Evolutionary conservation across 768 basidiomycete species (phyloP).

Genomic region (Tylopilus sp.): DNA sequence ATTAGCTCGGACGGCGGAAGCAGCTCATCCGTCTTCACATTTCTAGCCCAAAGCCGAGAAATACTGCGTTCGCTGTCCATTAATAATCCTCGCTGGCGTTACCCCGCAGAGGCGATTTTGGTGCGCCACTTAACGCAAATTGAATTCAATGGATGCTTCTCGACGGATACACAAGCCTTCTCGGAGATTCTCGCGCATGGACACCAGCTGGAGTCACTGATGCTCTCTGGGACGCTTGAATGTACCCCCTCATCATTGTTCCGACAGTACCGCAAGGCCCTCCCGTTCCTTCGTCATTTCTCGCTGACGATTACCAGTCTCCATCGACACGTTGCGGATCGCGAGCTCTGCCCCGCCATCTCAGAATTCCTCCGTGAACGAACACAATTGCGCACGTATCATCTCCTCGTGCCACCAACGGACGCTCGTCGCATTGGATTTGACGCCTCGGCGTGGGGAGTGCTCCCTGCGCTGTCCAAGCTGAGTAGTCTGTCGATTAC

Average conservation of each 20-base stretch:
- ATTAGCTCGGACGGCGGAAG: slow-evolving; percentile 46
- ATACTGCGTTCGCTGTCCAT: slow-evolving; percentile 53
- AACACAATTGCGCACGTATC: slow-evolving; percentile 47
- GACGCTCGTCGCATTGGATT: slow-evolving; percentile 58
- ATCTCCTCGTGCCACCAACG: slow-evolving; percentile 41
- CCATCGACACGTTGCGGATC: slow-evolving; percentile 45
- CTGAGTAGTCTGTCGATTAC: slow-evolving; percentile 57
- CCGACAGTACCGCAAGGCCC: slow-evolving; percentile 36
- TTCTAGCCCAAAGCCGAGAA: slow-evolving; percentile 50
- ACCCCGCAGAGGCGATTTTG: slow-evolving; percentile 50
- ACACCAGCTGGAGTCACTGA: slow-evolving; percentile 60
- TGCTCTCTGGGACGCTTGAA: slow-evolving; percentile 52
- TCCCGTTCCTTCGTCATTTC: slow-evolving; percentile 68
- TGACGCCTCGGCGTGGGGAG: slow-evolving; percentile 69
- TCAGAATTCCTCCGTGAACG: slow-evolving; percentile 63
- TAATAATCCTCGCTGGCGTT: slow-evolving; percentile 53
- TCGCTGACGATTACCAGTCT: slow-evolving; percentile 48
- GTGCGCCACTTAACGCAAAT: slow-evolving; percentile 64
- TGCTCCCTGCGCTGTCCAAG: slow-evolving; percentile 53
- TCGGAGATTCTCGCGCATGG: slow-evolving; percentile 59
- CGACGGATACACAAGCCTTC: slow-evolving; percentile 47
- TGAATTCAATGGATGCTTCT: slow-evolving; percentile 57
- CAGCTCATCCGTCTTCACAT: slow-evolving; percentile 38
- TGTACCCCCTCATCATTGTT: slow-evolving; percentile 51
- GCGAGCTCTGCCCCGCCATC: slow-evolving; percentile 66